A percentile compares a stretch with the other conserved stretches of the same genome.
phyloP scores from a whole-genome alignment of 441 rosid species.

The Omphalea diandra region DNA sequence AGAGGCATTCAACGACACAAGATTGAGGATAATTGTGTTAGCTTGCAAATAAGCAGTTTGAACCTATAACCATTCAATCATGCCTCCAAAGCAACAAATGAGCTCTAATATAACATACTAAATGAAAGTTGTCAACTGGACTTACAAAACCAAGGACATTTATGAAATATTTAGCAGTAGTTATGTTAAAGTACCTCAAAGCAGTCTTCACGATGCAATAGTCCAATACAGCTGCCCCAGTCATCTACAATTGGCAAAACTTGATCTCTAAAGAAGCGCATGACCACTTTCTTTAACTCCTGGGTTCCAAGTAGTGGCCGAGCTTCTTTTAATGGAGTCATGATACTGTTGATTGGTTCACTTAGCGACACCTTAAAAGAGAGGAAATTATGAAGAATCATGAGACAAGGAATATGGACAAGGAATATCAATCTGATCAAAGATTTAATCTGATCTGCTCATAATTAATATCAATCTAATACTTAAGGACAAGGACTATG shows the following conservation, averaged over 20 bases:
- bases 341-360: constrained; percentile 60
- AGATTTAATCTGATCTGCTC: neutral
- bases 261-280: constrained; percentile 57
- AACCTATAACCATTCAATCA: neutral
- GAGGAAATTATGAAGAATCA: neutral
- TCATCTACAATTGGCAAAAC: constrained; percentile 70
- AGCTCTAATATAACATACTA: neutral
- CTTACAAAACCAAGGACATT: neutral
- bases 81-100: neutral
- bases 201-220: constrained; percentile 76
- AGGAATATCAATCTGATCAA: too few species aligned
- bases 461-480: neutral
- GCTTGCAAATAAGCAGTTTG: neutral
- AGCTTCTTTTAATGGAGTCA: constrained; percentile 57
- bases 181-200: constrained; percentile 39
- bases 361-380: constrained; percentile 44
- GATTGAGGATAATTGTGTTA: constrained; percentile 12
- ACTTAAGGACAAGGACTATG: neutral
- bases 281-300: constrained; percentile 47
- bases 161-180: constrained; percentile 7
- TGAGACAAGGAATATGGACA: neutral
- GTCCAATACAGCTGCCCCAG: constrained; percentile 63
- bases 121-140: neutral
- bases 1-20: constrained; percentile 56
- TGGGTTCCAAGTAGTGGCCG: constrained; percentile 51